Conservation (phyloP, 208 protist species). For the Borovskyia barvae region DNA sequence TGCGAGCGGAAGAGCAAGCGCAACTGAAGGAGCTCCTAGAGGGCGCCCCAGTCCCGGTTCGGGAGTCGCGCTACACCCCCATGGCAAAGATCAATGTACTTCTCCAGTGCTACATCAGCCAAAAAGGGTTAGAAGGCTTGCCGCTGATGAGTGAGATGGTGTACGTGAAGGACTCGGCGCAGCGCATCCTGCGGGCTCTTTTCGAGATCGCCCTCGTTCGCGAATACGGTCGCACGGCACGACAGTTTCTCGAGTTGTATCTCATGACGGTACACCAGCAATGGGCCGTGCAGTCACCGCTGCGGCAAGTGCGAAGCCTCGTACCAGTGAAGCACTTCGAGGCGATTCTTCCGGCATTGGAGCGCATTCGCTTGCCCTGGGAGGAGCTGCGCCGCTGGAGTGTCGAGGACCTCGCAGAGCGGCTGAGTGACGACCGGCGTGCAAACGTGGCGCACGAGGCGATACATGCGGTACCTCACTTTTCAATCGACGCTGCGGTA, state of each 20-base stretch:
- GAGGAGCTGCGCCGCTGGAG: conserved; percentile 94
- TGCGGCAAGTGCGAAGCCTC: conserved; percentile 82
- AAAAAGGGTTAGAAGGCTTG: conserved; percentile 96
- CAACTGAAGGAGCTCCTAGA: conserved; percentile 97
- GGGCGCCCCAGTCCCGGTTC: conserved; percentile 97
- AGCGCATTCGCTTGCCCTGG: conserved; percentile 95
- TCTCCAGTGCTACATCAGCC: conserved; percentile 99
- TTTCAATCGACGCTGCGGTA: conserved; percentile 87
- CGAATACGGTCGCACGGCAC: conserved; percentile 96
- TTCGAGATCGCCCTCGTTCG: conserved; percentile 96
- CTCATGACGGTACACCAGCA: conserved; percentile 96
- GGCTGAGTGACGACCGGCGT: conserved; percentile 84
- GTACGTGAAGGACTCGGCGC: conserved; percentile 98
- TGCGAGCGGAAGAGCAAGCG: conserved; percentile 98
- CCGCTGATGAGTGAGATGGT: conserved; percentile 98
- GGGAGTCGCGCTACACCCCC: conserved; percentile 95
- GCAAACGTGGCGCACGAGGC: conserved; percentile 86
- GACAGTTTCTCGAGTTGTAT: conserved; percentile 86
- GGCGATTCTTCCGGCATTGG: conserved; percentile 92
- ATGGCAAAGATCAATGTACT: conserved; percentile 99
- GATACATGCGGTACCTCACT: conserved; percentile 95
- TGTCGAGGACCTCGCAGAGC: conserved; percentile 92
- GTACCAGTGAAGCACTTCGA: conserved; percentile 80
- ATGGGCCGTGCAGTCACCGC: conserved; percentile 95
- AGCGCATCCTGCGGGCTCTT: conserved; percentile 88